These are phyloP conservation scores for Ascochyta clinopodiicola DNA, from an alignment of 2,329 filamentous ascomycete genomes.

Conservation along the genomic window DNA sequence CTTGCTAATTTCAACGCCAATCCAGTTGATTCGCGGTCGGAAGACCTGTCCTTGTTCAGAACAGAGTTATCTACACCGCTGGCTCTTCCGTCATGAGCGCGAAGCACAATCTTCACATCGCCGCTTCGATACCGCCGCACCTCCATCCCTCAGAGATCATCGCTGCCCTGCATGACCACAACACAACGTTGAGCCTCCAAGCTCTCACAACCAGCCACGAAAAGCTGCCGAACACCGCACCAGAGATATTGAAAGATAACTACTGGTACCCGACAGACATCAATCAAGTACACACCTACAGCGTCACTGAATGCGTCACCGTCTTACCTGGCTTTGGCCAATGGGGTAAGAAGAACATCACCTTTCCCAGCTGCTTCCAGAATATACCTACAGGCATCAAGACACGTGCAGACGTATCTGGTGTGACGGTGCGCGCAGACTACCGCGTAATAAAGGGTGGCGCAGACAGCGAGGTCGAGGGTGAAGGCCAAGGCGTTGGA, in stretches of 20 bases:
- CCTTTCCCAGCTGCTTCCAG: slow-evolving; percentile 42
- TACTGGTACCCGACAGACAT: slow-evolving; percentile 45
- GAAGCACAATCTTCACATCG: slow-evolving; percentile 43
- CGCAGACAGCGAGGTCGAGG: slow-evolving; percentile 35
- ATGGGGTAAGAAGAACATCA: slow-evolving; percentile 40
- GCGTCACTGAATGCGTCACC: slow-evolving; percentile 40
- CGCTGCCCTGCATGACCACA: slow-evolving; percentile 44
- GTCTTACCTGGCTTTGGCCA: slow-evolving; percentile 40
- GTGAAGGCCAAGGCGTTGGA: slow-evolving; percentile 42
- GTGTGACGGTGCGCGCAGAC: slow-evolving; percentile 41
- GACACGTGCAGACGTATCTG: slow-evolving; percentile 40
- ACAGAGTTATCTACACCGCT: background rate
- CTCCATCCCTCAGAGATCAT: slow-evolving; percentile 35
- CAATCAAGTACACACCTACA: slow-evolving; percentile 36
- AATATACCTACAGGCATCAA: slow-evolving; percentile 42
- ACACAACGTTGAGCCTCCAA: slow-evolving; percentile 42
- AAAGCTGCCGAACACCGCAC: slow-evolving; percentile 31
- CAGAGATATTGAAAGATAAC: slow-evolving; percentile 39
- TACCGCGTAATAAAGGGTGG: slow-evolving; percentile 40
- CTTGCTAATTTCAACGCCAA: background rate
- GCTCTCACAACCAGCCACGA: slow-evolving; percentile 40
- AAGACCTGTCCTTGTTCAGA: background rate
- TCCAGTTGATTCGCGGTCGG: background rate
- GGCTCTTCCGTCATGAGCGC: slow-evolving; percentile 25
- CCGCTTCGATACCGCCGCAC: slow-evolving; percentile 37